These are phyloP conservation scores for Pseudonitzschia delicatissima DNA, from an alignment of 108 stramenopile genomes.

Conservation along the genomic window DNA sequence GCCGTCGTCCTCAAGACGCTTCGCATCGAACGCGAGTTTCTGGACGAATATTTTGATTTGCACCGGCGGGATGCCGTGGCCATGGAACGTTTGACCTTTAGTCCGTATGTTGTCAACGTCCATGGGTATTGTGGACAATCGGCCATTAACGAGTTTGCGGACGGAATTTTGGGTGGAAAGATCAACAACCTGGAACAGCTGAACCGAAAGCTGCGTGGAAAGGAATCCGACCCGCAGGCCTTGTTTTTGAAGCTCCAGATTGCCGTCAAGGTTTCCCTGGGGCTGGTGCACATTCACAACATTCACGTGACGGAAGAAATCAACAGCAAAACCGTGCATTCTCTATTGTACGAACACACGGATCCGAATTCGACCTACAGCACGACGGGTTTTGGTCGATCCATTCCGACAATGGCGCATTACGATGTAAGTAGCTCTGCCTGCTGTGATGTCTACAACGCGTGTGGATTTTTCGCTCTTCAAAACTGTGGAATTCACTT, in stretches of 20 bases:
- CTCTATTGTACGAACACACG: conserved; percentile 15
- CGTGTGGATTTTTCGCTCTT: not conserved
- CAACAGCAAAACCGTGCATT: not conserved
- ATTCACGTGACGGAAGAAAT: conserved; percentile 36
- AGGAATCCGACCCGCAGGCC: conserved; percentile 41
- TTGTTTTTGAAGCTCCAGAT: conserved; percentile 63
- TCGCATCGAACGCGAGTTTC: conserved; percentile 76
- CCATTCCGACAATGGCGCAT: conserved; percentile 61
- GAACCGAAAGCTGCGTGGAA: conserved; percentile 52
- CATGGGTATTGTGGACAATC: conserved; percentile 87
- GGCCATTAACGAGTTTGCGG: conserved; percentile 81
- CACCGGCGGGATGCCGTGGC: conserved; percentile 85
- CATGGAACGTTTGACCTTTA: conserved; percentile 79
- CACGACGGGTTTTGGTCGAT: not conserved
- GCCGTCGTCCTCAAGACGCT: conserved; percentile 76
- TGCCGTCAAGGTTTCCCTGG: conserved; percentile 63
- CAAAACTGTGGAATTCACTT: not conserved
- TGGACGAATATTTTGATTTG: conserved; percentile 77
- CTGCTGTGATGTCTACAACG: too few relatives aligned
- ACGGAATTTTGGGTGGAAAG: conserved; percentile 46
- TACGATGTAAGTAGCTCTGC: conserved; percentile 77
- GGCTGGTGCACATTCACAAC: conserved; percentile 74
- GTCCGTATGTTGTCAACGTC: conserved; percentile 74
- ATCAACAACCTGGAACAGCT: conserved; percentile 60
- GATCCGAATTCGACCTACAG: conserved; percentile 1